Evolutionary conservation across 2,329 filamentous ascomycete species (phyloP).

Genomic region (Ophiognomonia clavigignenti-juglandacearum): DNA sequence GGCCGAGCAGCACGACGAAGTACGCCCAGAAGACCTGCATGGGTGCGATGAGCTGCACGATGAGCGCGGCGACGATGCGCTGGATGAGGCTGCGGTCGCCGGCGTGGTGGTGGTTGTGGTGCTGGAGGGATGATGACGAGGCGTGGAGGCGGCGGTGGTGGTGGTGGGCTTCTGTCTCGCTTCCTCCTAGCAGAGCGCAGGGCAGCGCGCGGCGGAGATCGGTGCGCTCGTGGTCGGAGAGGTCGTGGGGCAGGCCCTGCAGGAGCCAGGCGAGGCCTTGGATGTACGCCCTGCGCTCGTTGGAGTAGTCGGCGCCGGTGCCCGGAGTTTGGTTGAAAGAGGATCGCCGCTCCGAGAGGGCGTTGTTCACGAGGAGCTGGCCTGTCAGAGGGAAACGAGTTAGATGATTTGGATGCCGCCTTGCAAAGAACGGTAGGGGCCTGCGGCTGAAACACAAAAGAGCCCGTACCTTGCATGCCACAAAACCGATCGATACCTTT

Average conservation of each 20-base stretch:
- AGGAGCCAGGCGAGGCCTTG: slow-evolving; percentile 60
- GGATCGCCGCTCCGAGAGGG: slow-evolving; percentile 2
- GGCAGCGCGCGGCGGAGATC: slow-evolving; percentile 49
- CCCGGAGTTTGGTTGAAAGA: neutral
- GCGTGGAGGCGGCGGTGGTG: neutral
- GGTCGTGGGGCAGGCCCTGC: slow-evolving; percentile 54
- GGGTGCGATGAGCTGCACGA: slow-evolving; percentile 55
- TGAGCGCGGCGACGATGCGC: slow-evolving; percentile 48
- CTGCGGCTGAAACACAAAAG: too few relatives aligned
- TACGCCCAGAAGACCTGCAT: slow-evolving; percentile 59
- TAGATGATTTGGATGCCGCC: neutral
- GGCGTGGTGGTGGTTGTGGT: neutral
- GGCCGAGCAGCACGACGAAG: slow-evolving; percentile 46
- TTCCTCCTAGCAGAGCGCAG: slow-evolving; percentile 14
- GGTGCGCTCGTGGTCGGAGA: slow-evolving; percentile 49
- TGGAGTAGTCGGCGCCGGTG: slow-evolving; percentile 21
- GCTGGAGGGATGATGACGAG: neutral
- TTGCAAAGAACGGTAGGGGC: neutral
- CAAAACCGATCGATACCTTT: slow-evolving; percentile 17
- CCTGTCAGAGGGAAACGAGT: neutral
- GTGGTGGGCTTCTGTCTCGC: slow-evolving; percentile 16
- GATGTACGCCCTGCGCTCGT: slow-evolving; percentile 57
- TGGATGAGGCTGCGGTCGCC: slow-evolving; percentile 46
- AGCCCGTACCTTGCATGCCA: slow-evolving; percentile 18
- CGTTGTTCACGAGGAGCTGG: slow-evolving; percentile 9